Evolutionary conservation across 192 early-diverging fungal genomes (phyloP).

Genomic region (Gigaspora rosea): DNA sequence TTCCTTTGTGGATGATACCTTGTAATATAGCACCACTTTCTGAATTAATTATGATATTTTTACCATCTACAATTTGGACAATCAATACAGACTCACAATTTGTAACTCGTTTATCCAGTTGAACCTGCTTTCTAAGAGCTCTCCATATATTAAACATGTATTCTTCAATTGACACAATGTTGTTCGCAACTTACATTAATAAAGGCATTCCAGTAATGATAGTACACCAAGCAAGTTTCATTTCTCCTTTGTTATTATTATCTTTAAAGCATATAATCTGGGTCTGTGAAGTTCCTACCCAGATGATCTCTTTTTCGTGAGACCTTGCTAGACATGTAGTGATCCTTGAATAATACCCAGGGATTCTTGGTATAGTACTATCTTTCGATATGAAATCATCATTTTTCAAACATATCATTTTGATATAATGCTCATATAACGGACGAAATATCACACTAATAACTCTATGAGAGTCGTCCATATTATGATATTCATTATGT

Average conservation of each 20-base stretch:
- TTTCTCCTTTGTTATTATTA: not conserved
- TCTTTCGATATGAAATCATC: not conserved
- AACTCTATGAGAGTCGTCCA: not conserved
- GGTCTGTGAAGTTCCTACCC: not conserved
- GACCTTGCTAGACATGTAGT: not conserved
- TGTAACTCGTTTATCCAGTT: not conserved
- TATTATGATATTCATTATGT: not conserved
- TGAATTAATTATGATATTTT: not conserved
- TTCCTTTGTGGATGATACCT: not conserved
- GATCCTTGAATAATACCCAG: not conserved
- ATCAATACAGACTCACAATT: constrained; percentile 4
- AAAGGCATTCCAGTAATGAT: not conserved
- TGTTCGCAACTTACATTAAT: not conserved
- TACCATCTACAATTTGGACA: not conserved
- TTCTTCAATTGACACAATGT: not conserved
- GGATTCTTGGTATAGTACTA: not conserved
- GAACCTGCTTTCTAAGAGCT: not conserved
- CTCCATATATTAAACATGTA: not conserved
- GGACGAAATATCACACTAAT: constrained; percentile 9
- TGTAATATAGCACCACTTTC: constrained; percentile 11
- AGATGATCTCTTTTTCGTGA: not conserved
- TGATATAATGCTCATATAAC: not conserved
- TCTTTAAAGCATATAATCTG: constrained; percentile 8
- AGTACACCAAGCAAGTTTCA: constrained; percentile 4
- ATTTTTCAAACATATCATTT: not conserved